These are phyloP conservation scores for Eutrema salsugineum DNA, from an alignment of 441 rosid species.

Conservation along the genomic window DNA sequence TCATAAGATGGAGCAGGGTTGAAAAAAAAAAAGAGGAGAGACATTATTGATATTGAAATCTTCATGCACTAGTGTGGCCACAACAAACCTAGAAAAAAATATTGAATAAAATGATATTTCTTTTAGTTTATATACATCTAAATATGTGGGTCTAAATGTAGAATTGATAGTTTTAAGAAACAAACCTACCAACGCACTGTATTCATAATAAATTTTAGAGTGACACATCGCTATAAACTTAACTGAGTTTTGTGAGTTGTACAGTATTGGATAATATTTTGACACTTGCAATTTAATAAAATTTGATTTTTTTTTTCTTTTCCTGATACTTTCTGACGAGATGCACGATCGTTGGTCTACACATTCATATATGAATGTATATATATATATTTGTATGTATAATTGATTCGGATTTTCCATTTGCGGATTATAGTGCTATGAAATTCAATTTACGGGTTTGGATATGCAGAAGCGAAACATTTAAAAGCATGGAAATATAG, in stretches of 20 bases:
- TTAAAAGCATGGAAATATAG: too few species aligned
- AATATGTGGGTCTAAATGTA: not conserved
- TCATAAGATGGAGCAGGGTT: not conserved
- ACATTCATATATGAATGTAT: not conserved
- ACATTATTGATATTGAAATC: not conserved
- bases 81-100: not conserved
- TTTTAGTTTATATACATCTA: not conserved
- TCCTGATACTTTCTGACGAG: not conserved
- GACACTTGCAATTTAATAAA: not conserved
- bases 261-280: not conserved
- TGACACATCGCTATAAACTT: not conserved
- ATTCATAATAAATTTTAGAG: not conserved
- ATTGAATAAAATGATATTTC: not conserved
- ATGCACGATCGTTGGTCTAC: not conserved
- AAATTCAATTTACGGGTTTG: too few species aligned
- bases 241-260: not conserved
- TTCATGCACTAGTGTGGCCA: not conserved
- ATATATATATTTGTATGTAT: not conserved
- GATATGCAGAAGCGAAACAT: too few species aligned
- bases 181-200: constrained; percentile 1
- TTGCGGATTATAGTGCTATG: too few species aligned
- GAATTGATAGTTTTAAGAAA: not conserved
- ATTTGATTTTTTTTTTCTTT: not conserved
- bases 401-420: too few species aligned
- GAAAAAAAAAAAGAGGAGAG: not conserved